Percentiles rank a stretch among this genome's conserved stretches.
Conservation (phyloP, 78 protist species). For the Speleostelium caveatum region DNA sequence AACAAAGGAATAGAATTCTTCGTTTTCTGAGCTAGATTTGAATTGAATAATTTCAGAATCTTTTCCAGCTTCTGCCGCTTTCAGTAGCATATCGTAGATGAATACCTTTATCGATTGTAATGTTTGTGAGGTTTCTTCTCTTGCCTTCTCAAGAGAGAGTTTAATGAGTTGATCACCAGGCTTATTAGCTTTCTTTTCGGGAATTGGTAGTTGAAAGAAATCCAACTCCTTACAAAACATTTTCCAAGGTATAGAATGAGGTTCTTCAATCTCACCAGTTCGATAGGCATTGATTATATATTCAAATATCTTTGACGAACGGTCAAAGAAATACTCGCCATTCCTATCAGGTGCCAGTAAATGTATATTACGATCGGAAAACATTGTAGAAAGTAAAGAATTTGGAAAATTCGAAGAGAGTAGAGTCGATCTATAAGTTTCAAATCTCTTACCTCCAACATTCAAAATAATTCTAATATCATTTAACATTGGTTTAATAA, state of each 20-base stretch:
- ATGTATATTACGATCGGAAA: slow-evolving; percentile 36
- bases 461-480: slow-evolving; percentile 56
- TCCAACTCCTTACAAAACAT: slow-evolving; percentile 44
- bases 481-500: no score
- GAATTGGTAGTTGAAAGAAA: slow-evolving; percentile 53
- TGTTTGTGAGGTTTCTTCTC: slow-evolving; percentile 20
- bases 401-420: not conserved
- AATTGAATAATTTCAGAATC: slow-evolving; percentile 66
- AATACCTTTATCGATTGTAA: slow-evolving; percentile 17
- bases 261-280: slow-evolving; percentile 5
- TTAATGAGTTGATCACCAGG: slow-evolving; percentile 38
- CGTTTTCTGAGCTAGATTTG: slow-evolving; percentile 26
- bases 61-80: slow-evolving; percentile 65
- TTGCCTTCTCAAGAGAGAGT: slow-evolving; percentile 28
- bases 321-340: slow-evolving; percentile 66
- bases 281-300: slow-evolving; percentile 43
- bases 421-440: slow-evolving; percentile 58
- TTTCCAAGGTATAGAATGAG: not conserved
- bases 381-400: slow-evolving; percentile 49
- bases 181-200: not conserved
- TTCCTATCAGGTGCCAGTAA: slow-evolving; percentile 20
- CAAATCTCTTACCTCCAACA: slow-evolving; percentile 73
- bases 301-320: slow-evolving; percentile 55
- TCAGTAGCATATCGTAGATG: slow-evolving; percentile 2
- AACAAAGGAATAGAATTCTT: slow-evolving; percentile 54